Base-by-base conservation (phyloP, 2,329 filamentous ascomycete species). In the Colletotrichum orchidophilum region DNA sequence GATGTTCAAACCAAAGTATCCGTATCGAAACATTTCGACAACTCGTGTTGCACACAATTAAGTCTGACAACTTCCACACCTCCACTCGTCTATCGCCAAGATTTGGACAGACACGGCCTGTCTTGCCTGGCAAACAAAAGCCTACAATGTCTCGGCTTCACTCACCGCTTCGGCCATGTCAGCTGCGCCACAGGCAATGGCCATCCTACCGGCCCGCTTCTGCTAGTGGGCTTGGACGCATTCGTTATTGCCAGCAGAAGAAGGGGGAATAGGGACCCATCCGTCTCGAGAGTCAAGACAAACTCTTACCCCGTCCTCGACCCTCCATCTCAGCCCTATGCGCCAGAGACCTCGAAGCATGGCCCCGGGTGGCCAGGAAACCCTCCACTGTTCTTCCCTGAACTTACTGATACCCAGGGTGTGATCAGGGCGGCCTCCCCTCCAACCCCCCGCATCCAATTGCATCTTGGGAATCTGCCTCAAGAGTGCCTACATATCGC, bases 291-390 rank as follows among this genome's bases (percentile, higher is more conserved):
- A 11, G 31, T 59, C 64, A 18, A 61, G 21, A 62, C 24, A 21
- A 35, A 21, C 15, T 59, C 21, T 24, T 18, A 39, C 39, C 12
- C 55, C 18, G 15, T 46, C 39, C 39, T 46, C 11, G 39, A 39
- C 60, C 60, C 69, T 52, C 60, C 70, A 72, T 65, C 60, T 70
- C 70, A 72, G 70, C 70, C 70, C 70, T 72, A 72, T 52, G 49
- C 55, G 12, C 7, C 42, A 54, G 59, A 57, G 18, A 57, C 39
- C 53, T 27, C 24, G 21, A 29, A 33, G 50, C n/a, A 57, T 24
- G 13, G 46, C 26, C 29, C 29, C 57, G 49, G 31, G 59, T 54
- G 50, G 64, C 21, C 21, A 52, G 53, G 42, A 13, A 61, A 35
- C 13, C 27, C 50, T 21, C 35, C 26, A 33, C 26, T 33, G 31